Conservation (phyloP, 2,329 filamentous ascomycete species). For the Beauveria medogensis region DNA sequence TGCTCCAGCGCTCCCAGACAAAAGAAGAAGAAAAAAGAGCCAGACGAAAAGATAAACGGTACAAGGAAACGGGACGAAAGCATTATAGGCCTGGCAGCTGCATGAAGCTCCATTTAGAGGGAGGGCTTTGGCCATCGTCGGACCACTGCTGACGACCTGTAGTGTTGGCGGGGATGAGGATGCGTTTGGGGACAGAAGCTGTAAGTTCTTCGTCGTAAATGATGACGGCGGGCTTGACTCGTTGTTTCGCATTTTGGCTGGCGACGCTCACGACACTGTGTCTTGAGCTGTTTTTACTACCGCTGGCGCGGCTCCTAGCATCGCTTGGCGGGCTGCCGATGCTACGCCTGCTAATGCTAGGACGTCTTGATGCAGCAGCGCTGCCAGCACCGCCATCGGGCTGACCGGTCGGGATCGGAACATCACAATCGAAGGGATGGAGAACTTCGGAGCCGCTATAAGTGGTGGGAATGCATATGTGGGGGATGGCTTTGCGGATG, state of each 20-base stretch:
- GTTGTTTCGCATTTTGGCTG: slow-evolving; percentile 16
- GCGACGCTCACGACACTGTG: slow-evolving; percentile 4
- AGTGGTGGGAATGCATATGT: slow-evolving; percentile 52
- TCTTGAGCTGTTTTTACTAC: slow-evolving; percentile 10
- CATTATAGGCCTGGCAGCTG: slow-evolving; percentile 27
- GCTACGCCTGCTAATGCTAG: slow-evolving; percentile 7
- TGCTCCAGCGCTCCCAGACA: neutral
- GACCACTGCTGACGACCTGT: neutral
- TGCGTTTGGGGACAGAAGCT: slow-evolving; percentile 17
- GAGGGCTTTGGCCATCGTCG: slow-evolving; percentile 17
- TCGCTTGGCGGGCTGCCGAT: slow-evolving; percentile 6
- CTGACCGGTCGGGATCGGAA: slow-evolving; percentile 5
- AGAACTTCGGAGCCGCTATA: slow-evolving; percentile 56
- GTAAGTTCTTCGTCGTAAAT: slow-evolving; percentile 32
- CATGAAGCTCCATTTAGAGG: slow-evolving; percentile 25
- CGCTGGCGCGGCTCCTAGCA: slow-evolving; percentile 9
- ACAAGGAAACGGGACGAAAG: neutral
- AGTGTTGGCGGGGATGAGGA: slow-evolving; percentile 21
- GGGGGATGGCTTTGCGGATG: slow-evolving; percentile 43
- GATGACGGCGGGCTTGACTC: slow-evolving; percentile 22
- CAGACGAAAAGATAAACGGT: neutral
- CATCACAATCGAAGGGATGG: slow-evolving; percentile 23
- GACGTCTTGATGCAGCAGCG: neutral
- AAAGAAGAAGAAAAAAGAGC: neutral
- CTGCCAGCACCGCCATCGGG: slow-evolving; percentile 9